phyloP scores from a whole-genome alignment of 2,329 filamentous ascomycete genomes.

The Hypomyces perniciosus region DNA sequence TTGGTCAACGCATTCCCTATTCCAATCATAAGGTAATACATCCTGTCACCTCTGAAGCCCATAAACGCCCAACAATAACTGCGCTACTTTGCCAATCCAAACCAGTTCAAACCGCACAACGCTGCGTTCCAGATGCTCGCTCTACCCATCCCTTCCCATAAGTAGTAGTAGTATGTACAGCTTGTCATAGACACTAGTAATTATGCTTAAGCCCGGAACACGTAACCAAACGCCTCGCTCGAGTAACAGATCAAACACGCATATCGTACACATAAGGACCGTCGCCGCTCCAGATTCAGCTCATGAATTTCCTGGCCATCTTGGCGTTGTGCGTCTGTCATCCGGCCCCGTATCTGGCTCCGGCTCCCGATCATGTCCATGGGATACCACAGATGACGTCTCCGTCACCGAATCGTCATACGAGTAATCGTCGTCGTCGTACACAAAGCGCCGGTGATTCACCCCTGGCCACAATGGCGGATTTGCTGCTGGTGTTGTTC shows the following conservation, averaged over 20 bases:
- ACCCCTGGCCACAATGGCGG: conserved; percentile 42
- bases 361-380: conserved; percentile 22
- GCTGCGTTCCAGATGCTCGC: too few relatives aligned
- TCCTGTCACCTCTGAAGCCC: too few relatives aligned
- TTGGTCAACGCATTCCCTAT: too few relatives aligned
- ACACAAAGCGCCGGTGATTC: conserved; percentile 22
- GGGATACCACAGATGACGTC: conserved; percentile 23
- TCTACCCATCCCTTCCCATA: too few relatives aligned
- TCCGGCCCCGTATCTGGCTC: conserved; percentile 12
- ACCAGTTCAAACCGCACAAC: too few relatives aligned
- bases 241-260: conserved; percentile 4
- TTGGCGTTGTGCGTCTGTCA: conserved; percentile 1
- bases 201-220: too few relatives aligned
- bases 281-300: not conserved
- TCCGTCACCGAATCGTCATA: conserved; percentile 25
- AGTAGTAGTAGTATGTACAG: too few relatives aligned
- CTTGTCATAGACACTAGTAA: too few relatives aligned
- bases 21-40: too few relatives aligned
- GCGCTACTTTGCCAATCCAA: too few relatives aligned
- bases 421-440: conserved; percentile 30
- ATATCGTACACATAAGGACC: not conserved
- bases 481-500: conserved; percentile 25
- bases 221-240: conserved; percentile 6
- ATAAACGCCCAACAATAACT: too few relatives aligned
- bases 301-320: conserved; percentile 14